Evolutionary conservation across 1,284 basidiomycete species (phyloP).

Genomic region (Apiotrichum veenhuisii): DNA sequence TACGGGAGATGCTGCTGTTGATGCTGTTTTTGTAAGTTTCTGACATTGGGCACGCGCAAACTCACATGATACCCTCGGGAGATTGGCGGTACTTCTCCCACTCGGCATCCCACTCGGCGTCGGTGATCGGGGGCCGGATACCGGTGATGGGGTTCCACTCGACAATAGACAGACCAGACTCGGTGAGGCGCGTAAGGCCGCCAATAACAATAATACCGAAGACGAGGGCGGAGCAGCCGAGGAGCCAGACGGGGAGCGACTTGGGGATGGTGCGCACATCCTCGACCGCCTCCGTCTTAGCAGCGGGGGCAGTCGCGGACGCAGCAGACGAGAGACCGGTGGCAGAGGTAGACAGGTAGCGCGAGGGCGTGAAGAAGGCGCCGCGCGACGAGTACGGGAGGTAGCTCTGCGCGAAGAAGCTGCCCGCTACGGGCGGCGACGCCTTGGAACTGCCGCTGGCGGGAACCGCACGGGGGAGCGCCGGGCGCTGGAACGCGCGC

Average conservation of each 20-base stretch:
- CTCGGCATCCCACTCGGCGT: slow-evolving; percentile 78
- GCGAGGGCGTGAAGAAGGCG: slow-evolving; percentile 19
- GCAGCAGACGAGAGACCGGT: neutral
- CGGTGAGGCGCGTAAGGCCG: slow-evolving; percentile 92
- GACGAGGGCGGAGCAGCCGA: slow-evolving; percentile 76
- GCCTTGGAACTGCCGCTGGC: neutral
- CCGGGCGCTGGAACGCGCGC: neutral
- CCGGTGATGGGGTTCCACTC: slow-evolving; percentile 97
- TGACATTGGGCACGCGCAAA: slow-evolving; percentile 17
- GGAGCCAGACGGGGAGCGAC: slow-evolving; percentile 71
- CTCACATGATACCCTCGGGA: slow-evolving; percentile 91
- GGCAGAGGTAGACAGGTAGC: slow-evolving; percentile 8
- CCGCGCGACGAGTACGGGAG: slow-evolving; percentile 10
- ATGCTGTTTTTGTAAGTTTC: slow-evolving; percentile 55
- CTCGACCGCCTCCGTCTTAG: slow-evolving; percentile 49
- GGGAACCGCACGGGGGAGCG: neutral
- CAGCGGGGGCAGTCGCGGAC: neutral
- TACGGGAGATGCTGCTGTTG: slow-evolving; percentile 79
- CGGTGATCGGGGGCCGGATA: slow-evolving; percentile 73
- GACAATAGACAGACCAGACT: slow-evolving; percentile 94
- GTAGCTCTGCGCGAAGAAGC: slow-evolving; percentile 13
- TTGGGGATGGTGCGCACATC: slow-evolving; percentile 61
- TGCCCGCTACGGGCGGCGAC: slow-evolving; percentile 2
- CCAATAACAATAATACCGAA: slow-evolving; percentile 93
- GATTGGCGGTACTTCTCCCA: slow-evolving; percentile 94